Base-by-base conservation (phyloP, 2,329 filamentous ascomycete genomes). In the Knufia petricola region DNA sequence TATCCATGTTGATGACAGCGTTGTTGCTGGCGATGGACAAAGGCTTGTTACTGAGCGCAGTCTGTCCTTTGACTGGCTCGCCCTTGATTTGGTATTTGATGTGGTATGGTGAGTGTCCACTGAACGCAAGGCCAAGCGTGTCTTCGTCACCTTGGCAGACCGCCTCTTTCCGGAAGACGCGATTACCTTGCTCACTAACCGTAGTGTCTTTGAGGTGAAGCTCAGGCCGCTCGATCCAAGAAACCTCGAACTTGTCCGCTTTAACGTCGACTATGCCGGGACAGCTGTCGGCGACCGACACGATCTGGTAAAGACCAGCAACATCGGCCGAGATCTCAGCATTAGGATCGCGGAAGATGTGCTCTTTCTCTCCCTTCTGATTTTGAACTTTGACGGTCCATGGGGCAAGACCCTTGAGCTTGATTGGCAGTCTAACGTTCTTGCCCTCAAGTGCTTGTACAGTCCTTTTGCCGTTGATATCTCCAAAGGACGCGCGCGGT, bases 131-230 rank as follows among this genome's bases (percentile, higher is more conserved):
- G 60, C 95, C 88, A 48, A 95, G 81, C 2, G 82, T 81, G 64
- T 95, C 90, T 60, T 95, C 85, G 53, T 96, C 90, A 24, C 90
- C 90, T 69, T 98, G 89, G 61, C 92, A 98, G 24, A 98, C 83
- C 52, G 89, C 82, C 36, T 81, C 77, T 66, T 94, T 94, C 57
- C 81, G 63, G 61, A 82, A 85, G 28, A 74, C 73, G 23, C 72
- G 70, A 7, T 69, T 71, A 13, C 72, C 70, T 30, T 74, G 66
- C 9, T 70, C 70, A 40, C 86, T 73, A 40, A 81, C 77, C 3
- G 79, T 72, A n/a, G 78, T 78, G 51, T 84, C 76, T 4, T 81
- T 72, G 39, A 92, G 64, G 12, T 75, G 76, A 36, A 94, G 74
- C 53, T 79, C 73, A 1, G 92, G 94, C 40, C 89, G 79, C 28